A percentile compares a stretch with the other conserved stretches of the same genome.
phyloP scores from a whole-genome alignment of 805 yeast species.

The Myxozyma geophila region DNA sequence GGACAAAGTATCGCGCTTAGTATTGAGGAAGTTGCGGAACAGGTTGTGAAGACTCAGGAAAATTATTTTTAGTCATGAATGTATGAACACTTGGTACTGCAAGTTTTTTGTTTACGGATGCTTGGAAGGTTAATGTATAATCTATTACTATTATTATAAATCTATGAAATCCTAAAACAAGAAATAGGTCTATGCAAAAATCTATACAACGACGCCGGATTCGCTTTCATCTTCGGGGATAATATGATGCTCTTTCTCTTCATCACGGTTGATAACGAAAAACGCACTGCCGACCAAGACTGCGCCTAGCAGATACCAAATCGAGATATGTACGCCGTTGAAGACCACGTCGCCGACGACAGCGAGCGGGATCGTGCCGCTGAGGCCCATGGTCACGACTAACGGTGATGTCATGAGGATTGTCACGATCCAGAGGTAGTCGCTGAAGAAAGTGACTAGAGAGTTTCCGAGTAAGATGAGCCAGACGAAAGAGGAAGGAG shows the following conservation, averaged over 20 bases:
- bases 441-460: conserved; percentile 79
- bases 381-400: conserved; percentile 92
- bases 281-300: conserved; percentile 78
- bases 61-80: neutral
- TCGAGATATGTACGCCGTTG: conserved; percentile 64
- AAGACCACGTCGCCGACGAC: conserved; percentile 86
- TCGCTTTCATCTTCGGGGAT: neutral
- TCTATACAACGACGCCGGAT: neutral
- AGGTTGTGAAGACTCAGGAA: conserved; percentile 9
- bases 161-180: neutral
- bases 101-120: neutral
- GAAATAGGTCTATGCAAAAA: neutral
- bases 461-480: conserved; percentile 67
- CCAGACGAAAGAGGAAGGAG: conserved; percentile 58
- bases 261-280: conserved; percentile 78
- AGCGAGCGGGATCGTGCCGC: conserved; percentile 92
- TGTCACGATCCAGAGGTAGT: conserved; percentile 95
- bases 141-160: neutral
- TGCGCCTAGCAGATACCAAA: conserved; percentile 79
- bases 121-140: neutral
- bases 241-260: conserved; percentile 57
- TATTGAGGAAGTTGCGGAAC: conserved; percentile 23
- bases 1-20: conserved; percentile 13
- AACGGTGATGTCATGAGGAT: conserved; percentile 91
- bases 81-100: neutral